Evolutionary conservation across 1,284 basidiomycete species (phyloP).

Genomic region (Cutaneotrichosporon spelunceum): DNA sequence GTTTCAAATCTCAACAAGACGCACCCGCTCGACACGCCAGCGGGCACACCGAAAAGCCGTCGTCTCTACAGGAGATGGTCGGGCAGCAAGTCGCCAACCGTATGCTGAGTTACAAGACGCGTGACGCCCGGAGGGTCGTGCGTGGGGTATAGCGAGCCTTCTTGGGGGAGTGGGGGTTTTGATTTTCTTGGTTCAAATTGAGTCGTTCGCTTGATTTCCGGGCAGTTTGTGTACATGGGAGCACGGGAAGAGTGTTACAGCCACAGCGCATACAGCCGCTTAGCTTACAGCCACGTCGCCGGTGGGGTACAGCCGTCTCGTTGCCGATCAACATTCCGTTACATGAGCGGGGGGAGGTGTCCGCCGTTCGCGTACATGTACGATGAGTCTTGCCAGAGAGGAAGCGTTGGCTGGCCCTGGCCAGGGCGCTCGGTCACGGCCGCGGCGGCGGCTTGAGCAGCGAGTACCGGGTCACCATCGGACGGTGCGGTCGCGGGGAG

Average conservation of each 20-base stretch:
- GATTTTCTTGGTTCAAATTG: neutral
- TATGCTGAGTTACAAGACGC: conserved; percentile 27
- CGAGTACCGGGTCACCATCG: conserved; percentile 21
- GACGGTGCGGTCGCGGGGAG: conserved; percentile 26
- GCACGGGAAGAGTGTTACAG: conserved; percentile 21
- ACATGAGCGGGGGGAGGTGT: conserved; percentile 26
- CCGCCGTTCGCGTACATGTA: conserved; percentile 29
- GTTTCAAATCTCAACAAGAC: conserved; percentile 31
- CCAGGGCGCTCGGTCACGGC: conserved; percentile 20
- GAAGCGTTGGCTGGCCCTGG: conserved; percentile 20
- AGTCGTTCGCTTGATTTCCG: conserved; percentile 10
- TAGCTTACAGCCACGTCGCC: conserved; percentile 5
- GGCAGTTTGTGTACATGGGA: conserved; percentile 25
- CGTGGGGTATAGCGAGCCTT: conserved; percentile 8
- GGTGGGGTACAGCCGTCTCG: conserved; percentile 10
- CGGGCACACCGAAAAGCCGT: conserved; percentile 28
- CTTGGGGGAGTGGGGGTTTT: neutral
- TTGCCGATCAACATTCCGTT: conserved; percentile 12
- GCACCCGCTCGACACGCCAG: conserved; percentile 24
- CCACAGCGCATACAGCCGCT: conserved; percentile 10
- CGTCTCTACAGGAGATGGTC: conserved; percentile 26
- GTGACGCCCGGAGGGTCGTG: conserved; percentile 3
- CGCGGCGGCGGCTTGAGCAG: conserved; percentile 18
- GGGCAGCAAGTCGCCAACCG: conserved; percentile 14
- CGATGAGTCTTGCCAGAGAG: conserved; percentile 27